Conservation (phyloP, 2,329 filamentous ascomycete genomes). For the Calonectria montana region DNA sequence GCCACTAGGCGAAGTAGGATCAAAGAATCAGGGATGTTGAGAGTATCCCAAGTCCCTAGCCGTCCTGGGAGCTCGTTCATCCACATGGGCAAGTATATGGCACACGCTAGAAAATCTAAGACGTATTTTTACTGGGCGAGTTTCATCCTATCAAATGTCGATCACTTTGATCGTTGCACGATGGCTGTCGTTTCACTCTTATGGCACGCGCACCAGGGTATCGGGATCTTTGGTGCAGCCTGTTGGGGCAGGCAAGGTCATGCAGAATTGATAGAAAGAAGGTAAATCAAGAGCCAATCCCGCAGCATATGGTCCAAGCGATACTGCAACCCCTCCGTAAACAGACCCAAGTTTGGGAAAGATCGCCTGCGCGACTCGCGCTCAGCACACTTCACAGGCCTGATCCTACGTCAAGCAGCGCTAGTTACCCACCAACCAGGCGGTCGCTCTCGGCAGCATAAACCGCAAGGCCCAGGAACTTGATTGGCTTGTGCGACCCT, state of each 20-base stretch:
- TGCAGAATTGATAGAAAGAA: background rate
- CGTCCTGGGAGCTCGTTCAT: background rate
- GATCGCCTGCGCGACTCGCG: conserved; percentile 21
- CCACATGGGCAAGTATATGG: background rate
- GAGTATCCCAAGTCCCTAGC: background rate
- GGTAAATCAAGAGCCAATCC: background rate
- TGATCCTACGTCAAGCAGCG: background rate
- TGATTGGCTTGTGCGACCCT: background rate
- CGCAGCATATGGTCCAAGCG: background rate
- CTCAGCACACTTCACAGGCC: background rate
- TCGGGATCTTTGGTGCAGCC: background rate
- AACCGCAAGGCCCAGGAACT: background rate
- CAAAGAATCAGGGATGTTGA: background rate
- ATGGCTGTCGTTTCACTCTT: background rate
- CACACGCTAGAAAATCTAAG: background rate
- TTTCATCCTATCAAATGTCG: background rate
- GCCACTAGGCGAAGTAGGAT: background rate
- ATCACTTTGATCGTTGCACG: background rate
- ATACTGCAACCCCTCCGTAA: background rate
- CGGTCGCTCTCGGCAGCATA: background rate
- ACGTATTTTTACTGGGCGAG: background rate
- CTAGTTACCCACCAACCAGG: background rate
- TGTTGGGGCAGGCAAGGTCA: background rate
- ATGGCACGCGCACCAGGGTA: background rate
- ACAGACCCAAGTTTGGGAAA: background rate